Conservation (phyloP, 768 basidiomycete species). For the Leucogyrophana mollusca region DNA sequence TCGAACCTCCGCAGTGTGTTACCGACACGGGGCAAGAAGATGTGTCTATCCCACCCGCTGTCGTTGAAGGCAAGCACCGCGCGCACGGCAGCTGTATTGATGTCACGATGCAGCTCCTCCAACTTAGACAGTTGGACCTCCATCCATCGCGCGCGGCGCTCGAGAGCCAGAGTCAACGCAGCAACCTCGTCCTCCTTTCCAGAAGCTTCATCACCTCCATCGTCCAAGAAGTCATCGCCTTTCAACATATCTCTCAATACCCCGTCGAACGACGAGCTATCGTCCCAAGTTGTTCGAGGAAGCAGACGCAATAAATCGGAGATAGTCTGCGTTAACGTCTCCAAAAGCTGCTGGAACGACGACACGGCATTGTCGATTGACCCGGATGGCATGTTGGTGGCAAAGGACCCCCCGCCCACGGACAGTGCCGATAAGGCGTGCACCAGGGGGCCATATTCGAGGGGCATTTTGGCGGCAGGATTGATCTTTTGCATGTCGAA, state of each 20-base stretch:
- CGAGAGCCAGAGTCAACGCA: constrained; percentile 77
- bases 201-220: constrained; percentile 60
- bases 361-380: constrained; percentile 91
- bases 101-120: constrained; percentile 86
- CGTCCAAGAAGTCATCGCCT: constrained; percentile 84
- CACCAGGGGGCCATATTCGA: constrained; percentile 83
- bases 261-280: constrained; percentile 85
- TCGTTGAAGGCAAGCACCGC: constrained; percentile 84
- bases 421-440: constrained; percentile 85
- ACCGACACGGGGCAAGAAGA: constrained; percentile 67
- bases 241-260: constrained; percentile 86
- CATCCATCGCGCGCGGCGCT: constrained; percentile 92
- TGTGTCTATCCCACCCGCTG: constrained; percentile 75
- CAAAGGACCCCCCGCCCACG: constrained; percentile 81
- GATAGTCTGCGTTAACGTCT: constrained; percentile 87
- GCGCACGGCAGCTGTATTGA: constrained; percentile 84
- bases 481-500: constrained; percentile 72
- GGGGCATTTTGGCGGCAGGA: constrained; percentile 74
- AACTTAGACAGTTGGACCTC: constrained; percentile 87
- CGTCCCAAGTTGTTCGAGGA: constrained; percentile 87
- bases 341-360: constrained; percentile 85
- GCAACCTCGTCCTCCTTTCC: constrained; percentile 83
- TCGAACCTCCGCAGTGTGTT: constrained; percentile 70
- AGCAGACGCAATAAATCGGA: constrained; percentile 82
- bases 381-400: constrained; percentile 74